A percentile compares a stretch with the other conserved stretches of the same genome.
phyloP scores from a whole-genome alignment of 352 stramenopile genomes.

The Thraustochytrium striatum region DNA sequence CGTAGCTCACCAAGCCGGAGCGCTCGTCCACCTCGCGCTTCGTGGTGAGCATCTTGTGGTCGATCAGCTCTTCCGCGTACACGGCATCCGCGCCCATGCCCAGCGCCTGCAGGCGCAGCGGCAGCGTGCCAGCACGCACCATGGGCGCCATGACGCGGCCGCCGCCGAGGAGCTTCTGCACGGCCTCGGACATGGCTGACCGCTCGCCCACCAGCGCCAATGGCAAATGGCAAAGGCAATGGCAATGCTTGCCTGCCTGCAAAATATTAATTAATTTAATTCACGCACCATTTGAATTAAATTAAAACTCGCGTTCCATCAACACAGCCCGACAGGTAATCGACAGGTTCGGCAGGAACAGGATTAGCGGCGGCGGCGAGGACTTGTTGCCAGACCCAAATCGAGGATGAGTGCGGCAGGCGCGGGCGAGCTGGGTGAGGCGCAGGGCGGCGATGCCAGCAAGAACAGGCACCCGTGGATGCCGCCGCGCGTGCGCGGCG shows the following conservation, averaged over 20 bases:
- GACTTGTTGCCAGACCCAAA: too few species aligned
- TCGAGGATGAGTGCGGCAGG: conserved; percentile 12
- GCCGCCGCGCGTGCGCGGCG: background rate
- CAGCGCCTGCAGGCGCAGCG: conserved; percentile 79
- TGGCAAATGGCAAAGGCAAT: too few species aligned
- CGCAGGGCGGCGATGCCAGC: background rate
- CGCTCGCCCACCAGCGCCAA: too few species aligned
- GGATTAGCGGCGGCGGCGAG: too few species aligned
- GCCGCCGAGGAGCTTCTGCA: background rate
- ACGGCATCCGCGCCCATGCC: conserved; percentile 83
- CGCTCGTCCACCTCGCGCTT: conserved; percentile 72
- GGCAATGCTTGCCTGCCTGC: too few species aligned
- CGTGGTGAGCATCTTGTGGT: conserved; percentile 79
- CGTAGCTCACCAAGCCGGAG: conserved; percentile 73
- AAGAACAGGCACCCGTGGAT: conserved; percentile 9
- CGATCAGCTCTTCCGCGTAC: conserved; percentile 91
- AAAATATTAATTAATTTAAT: too few species aligned
- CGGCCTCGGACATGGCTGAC: background rate
- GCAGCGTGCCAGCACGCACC: conserved; percentile 86
- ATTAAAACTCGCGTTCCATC: too few species aligned
- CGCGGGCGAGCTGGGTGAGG: background rate
- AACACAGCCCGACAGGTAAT: too few species aligned
- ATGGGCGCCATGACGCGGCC: conserved; percentile 70
- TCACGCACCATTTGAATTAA: too few species aligned
- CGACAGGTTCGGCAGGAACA: too few species aligned